Evolutionary conservation across 2,329 filamentous ascomycete species (phyloP).

Genomic region (Dothistroma septosporum): DNA sequence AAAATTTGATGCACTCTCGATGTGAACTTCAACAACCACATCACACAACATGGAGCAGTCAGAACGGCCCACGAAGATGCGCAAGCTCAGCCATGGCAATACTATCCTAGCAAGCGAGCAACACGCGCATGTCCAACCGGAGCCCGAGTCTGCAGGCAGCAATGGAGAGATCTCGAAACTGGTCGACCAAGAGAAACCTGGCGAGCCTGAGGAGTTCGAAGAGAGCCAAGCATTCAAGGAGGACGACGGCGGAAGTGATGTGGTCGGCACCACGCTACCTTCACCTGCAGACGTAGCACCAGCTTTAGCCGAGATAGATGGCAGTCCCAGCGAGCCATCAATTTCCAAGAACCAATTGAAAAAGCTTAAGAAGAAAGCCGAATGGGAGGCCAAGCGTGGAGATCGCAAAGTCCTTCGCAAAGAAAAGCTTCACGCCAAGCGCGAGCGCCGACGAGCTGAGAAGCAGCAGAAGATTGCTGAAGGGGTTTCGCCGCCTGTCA

Average conservation of each 20-base stretch:
- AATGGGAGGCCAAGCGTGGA: conserved; percentile 69
- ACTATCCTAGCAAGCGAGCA: neutral
- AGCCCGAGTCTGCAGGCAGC: neutral
- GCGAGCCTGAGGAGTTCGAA: neutral
- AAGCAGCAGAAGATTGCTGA: conserved; percentile 24
- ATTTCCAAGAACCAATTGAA: conserved; percentile 86
- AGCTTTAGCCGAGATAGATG: neutral
- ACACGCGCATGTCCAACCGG: neutral
- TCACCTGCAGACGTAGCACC: conserved; percentile 4
- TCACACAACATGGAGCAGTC: conserved; percentile 50
- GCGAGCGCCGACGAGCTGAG: conserved; percentile 45
- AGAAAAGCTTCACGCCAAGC: conserved; percentile 53
- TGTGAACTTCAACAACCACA: neutral
- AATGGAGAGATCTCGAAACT: neutral
- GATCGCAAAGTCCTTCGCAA: conserved; percentile 56
- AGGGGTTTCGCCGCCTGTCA: conserved; percentile 8
- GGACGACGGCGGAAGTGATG: neutral
- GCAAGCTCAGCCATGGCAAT: conserved; percentile 46
- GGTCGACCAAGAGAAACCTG: neutral
- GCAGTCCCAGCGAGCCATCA: conserved; percentile 19
- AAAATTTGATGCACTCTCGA: conserved; percentile 6
- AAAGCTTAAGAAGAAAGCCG: conserved; percentile 65
- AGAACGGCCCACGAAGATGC: conserved; percentile 53
- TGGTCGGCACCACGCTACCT: neutral
- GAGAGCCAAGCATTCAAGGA: neutral